phyloP scores from a whole-genome alignment of 2,329 filamentous ascomycete genomes.

The Aspergillus clavatus region DNA sequence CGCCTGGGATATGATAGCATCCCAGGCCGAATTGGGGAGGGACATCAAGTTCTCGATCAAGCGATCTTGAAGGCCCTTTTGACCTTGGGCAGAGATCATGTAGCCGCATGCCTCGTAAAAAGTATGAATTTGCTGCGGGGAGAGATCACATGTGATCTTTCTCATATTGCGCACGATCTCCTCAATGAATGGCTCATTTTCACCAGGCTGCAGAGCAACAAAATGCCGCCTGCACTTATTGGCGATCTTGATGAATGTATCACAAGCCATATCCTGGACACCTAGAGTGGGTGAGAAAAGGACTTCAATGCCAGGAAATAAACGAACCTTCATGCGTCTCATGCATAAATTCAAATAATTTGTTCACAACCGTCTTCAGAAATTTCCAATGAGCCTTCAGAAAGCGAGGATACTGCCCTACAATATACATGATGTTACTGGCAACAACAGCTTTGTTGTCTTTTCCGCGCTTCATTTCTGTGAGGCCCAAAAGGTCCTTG shows the following conservation, averaged over 20 bases:
- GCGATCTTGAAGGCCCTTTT: slow-evolving; percentile 88
- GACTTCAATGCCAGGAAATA: neutral
- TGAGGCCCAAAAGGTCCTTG: slow-evolving; percentile 92
- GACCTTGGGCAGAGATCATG: slow-evolving; percentile 97
- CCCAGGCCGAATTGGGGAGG: slow-evolving; percentile 90
- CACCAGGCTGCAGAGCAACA: slow-evolving; percentile 88
- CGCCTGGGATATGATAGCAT: slow-evolving; percentile 84
- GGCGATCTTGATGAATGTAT: slow-evolving; percentile 99
- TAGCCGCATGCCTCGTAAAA: slow-evolving; percentile 99
- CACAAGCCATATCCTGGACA: slow-evolving; percentile 99
- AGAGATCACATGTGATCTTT: slow-evolving; percentile 92
- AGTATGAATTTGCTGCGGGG: slow-evolving; percentile 94
- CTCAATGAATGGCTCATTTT: slow-evolving; percentile 94
- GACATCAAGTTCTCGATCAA: slow-evolving; percentile 89
- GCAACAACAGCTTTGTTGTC: slow-evolving; percentile 99
- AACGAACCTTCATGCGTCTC: slow-evolving; percentile 87
- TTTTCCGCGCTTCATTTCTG: slow-evolving; percentile 98
- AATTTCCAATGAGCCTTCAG: slow-evolving; percentile 99
- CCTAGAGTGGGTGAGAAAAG: slow-evolving; percentile 48
- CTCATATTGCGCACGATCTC: slow-evolving; percentile 95
- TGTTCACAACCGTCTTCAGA: slow-evolving; percentile 98
- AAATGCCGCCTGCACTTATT: slow-evolving; percentile 98
- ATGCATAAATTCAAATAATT: slow-evolving; percentile 99
- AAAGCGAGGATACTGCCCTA: slow-evolving; percentile 96
- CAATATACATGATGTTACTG: slow-evolving; percentile 99